Percentiles rank a stretch among this genome's conserved stretches.
These are phyloP conservation scores for Vitis amurensis DNA, from an alignment of 164 flowering plant species.

Conservation along the genomic window DNA sequence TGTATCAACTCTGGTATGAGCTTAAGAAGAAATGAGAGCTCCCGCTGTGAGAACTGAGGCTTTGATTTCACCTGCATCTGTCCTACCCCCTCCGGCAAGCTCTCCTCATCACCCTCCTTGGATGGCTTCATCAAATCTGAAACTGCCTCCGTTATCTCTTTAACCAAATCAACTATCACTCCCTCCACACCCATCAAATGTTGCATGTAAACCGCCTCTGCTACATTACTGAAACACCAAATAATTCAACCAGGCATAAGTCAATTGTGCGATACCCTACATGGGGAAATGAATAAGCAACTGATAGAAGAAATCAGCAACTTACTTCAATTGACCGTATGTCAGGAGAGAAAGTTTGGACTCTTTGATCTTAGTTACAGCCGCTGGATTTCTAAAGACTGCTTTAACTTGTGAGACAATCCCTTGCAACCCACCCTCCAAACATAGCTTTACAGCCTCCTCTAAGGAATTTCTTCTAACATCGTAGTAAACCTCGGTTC, in stretches of 20 bases:
- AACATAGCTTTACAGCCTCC: conserved; percentile 72
- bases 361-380: conserved; percentile 68
- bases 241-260: no score
- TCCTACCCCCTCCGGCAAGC: conserved; percentile 22
- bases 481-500: conserved; percentile 67
- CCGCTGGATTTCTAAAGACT: conserved; percentile 71
- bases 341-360: conserved; percentile 72
- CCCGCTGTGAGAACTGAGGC: conserved; percentile 59
- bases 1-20: conserved; percentile 83
- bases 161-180: conserved; percentile 83
- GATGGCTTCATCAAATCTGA: conserved; percentile 43
- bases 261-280: no score
- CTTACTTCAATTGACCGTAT: conserved; percentile 88
- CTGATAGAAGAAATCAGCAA: neutral
- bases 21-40: conserved; percentile 78
- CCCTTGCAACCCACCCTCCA: conserved; percentile 76
- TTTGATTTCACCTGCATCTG: conserved; percentile 11
- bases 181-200: conserved; percentile 91
- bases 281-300: no score
- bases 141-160: conserved; percentile 72
- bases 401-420: conserved; percentile 84
- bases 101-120: conserved; percentile 15
- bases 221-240: conserved; percentile 60
- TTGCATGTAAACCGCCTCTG: conserved; percentile 93
- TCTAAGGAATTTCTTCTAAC: conserved; percentile 82